phyloP scores from a whole-genome alignment of 805 yeast species.

The Candida corydali region DNA sequence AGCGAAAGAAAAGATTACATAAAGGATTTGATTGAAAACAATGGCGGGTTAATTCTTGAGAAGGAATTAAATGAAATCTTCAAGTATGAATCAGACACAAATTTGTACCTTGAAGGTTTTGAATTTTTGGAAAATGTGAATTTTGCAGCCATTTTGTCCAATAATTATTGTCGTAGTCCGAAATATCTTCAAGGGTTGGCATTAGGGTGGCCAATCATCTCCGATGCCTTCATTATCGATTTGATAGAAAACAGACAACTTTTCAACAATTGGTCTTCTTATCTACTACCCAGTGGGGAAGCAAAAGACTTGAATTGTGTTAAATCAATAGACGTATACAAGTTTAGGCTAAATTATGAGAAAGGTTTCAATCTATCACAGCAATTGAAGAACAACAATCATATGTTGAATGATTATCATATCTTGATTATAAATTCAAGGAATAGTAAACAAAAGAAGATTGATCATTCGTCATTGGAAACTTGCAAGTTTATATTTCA shows the following conservation, averaged over 20 bases:
- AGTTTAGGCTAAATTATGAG: slow-evolving; percentile 37
- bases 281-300: slow-evolving; percentile 69
- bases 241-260: slow-evolving; percentile 28
- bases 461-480: slow-evolving; percentile 23
- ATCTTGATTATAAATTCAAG: slow-evolving; percentile 29
- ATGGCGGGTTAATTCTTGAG: slow-evolving; percentile 42
- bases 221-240: slow-evolving; percentile 52
- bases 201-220: slow-evolving; percentile 81
- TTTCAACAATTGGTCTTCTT: slow-evolving; percentile 44
- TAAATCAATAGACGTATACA: slow-evolving; percentile 47
- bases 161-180: slow-evolving; percentile 56
- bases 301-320: slow-evolving; percentile 42
- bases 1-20: slow-evolving; percentile 31
- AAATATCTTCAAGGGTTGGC: slow-evolving; percentile 77
- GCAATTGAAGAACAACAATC: slow-evolving; percentile 41
- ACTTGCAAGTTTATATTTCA: slow-evolving; percentile 42
- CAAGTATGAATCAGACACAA: slow-evolving; percentile 1
- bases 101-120: slow-evolving; percentile 9
- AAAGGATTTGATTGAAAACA: slow-evolving; percentile 26
- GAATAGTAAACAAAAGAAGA: slow-evolving; percentile 19
- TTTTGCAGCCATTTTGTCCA: slow-evolving; percentile 68
- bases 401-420: slow-evolving; percentile 25
- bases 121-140: slow-evolving; percentile 16
- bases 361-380: slow-evolving; percentile 23
- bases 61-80: slow-evolving; percentile 28